phyloP scores from a whole-genome alignment of 495 filamentous ascomycete species.

The Aspergillus mulundensis region DNA sequence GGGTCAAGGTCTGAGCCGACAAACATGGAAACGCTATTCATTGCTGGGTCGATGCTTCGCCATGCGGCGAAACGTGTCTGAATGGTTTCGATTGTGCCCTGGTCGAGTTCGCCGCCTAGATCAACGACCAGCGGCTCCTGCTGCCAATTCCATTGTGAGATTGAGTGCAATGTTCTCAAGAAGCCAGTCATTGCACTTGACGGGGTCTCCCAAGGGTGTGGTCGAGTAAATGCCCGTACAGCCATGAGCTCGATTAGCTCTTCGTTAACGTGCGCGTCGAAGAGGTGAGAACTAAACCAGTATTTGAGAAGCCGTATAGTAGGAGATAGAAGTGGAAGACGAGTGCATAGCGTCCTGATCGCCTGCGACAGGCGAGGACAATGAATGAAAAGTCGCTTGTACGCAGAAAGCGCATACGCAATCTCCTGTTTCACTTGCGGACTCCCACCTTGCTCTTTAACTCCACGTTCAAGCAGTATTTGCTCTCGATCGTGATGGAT shows the following conservation, averaged over 20 bases:
- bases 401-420: conserved; percentile 60
- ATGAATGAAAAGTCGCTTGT: conserved; percentile 68
- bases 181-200: conserved; percentile 79
- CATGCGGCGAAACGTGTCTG: conserved; percentile 67
- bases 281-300: conserved; percentile 84
- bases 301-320: conserved; percentile 84
- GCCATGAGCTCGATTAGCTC: conserved; percentile 81
- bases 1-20: conserved; percentile 73
- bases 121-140: conserved; percentile 76
- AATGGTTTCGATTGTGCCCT: conserved; percentile 51
- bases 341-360: conserved; percentile 71
- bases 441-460: conserved; percentile 66
- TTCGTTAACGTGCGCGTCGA: conserved; percentile 67
- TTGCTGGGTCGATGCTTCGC: conserved; percentile 79
- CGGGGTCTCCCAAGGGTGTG: conserved; percentile 76
- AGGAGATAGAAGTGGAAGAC: conserved; percentile 75
- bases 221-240: conserved; percentile 70
- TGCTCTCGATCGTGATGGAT: conserved; percentile 80
- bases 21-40: conserved; percentile 81
- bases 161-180: conserved; percentile 66
- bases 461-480: conserved; percentile 67
- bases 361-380: conserved; percentile 75
- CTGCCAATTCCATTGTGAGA: conserved; percentile 91
- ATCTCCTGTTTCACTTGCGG: conserved; percentile 60
- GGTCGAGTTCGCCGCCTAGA: conserved; percentile 54